Base-by-base conservation (phyloP, 2,329 filamentous ascomycete genomes). In the Leptographium radiaticola region DNA sequence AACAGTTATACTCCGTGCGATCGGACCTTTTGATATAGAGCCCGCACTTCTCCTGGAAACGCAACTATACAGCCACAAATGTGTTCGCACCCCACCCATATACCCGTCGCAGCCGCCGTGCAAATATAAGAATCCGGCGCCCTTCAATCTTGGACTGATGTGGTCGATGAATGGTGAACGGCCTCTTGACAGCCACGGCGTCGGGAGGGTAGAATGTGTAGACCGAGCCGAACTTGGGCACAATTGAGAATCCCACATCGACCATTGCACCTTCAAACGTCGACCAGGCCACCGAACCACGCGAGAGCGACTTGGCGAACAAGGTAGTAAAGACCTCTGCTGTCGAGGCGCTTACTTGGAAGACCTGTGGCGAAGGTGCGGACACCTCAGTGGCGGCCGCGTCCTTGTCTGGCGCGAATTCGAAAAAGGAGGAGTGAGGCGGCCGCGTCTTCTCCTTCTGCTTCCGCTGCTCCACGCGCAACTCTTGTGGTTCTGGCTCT, bases 361-460 rank as follows among this genome's bases (percentile, higher is more conserved):
- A 58, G 0, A 9, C 15, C 31, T 34, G 31, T 7, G 16, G n/a
- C 33, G 55, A 61, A 44, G 60, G 53, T 0, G 54, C 2, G 4
- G 57, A 40, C 2, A 58, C 25, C 0, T 44, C n/a, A 0, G 34
- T 6, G 4, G 54, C 36, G 4, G 61, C 56, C 0, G 48, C 31
- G 12, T 39, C 16, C 1, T 18, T 0, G 6, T 49, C 33, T 5
- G 62, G 56, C 7, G 57, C 53, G 48, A 68, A 65, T 1, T 67
- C 64, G 49, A 67, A 69, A 0, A 61, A 52, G 0, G 68, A 70
- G 1, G 67, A 65, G 31, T 69, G 60, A 0, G 61, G 54, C 4
- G 66, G 69, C 0, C 72, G 68, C 0, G 71, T 74, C 62, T 74
- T 76, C 45, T 70, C 64, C 55, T 75, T 76, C 43, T 68, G 55